phyloP scores from a whole-genome alignment of 140 eudicot genomes.

The Stevia rebaudiana region DNA sequence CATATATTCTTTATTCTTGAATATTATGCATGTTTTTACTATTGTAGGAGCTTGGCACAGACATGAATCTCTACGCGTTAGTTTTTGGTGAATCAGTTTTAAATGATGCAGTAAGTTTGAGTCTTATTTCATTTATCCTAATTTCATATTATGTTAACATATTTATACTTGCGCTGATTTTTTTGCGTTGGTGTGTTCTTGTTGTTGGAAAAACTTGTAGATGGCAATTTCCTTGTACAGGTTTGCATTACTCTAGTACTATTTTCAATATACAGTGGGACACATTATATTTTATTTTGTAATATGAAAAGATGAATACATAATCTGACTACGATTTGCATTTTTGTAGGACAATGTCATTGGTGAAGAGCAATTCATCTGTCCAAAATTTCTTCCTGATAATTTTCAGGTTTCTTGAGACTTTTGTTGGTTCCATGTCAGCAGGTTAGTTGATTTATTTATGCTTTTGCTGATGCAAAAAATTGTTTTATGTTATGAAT shows the following conservation, averaged over 20 bases:
- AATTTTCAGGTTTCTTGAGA: constrained; percentile 82
- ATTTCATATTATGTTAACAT: constrained; percentile 7
- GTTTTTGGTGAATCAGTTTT: constrained; percentile 98
- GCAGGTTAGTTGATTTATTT: constrained; percentile 49
- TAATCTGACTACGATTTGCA: constrained; percentile 9
- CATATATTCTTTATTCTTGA: not conserved
- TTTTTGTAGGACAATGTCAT: constrained; percentile 76
- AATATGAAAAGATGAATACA: constrained; percentile 4
- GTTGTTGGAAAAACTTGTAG: constrained; percentile 41
- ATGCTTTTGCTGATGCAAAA: constrained; percentile 9
- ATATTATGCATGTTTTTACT: constrained; percentile 20
- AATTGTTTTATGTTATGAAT: constrained; percentile 1
- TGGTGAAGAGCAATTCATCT: constrained; percentile 78
- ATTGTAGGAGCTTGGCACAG: constrained; percentile 91
- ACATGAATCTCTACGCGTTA: constrained; percentile 87
- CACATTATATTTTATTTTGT: constrained; percentile 7
- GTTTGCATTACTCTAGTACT: constrained; percentile 35
- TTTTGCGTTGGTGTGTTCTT: constrained; percentile 18
- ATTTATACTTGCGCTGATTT: constrained; percentile 8
- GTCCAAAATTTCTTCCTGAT: constrained; percentile 63
- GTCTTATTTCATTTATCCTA: constrained; percentile 10
- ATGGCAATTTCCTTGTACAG: constrained; percentile 98
- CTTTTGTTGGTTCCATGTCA: constrained; percentile 97
- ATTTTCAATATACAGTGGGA: constrained; percentile 7
- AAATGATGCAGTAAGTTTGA: constrained; percentile 87